Base-by-base conservation (phyloP, 2,329 filamentous ascomycete genomes). In the Calycina herbarum region DNA sequence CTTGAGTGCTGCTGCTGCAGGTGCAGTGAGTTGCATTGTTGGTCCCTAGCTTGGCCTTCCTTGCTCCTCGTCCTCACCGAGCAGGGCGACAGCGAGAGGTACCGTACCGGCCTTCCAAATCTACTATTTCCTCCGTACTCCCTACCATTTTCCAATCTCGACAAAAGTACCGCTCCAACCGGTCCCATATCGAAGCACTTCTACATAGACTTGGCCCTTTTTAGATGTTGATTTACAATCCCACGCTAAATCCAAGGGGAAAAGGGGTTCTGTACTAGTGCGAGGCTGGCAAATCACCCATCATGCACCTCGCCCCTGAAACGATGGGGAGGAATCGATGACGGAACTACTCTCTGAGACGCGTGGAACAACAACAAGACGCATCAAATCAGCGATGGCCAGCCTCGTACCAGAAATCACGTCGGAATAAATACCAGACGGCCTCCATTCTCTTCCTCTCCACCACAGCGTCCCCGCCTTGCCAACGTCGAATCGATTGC, bases 381-480 rank as follows among this genome's bases (percentile, higher is more conserved):
- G 45, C 20, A 24, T 11, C 45, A 24, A 51, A 51, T 51, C 45
- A 51, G 45, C 45, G 24, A 24, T 20, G 45, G 20, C n/a, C 45
- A 51, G 20, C 45, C n/a, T 51, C n/a, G 45, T 51, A 51, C 20
- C 45, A 51, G n/a, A 24, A 51, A 24, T 10, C n/a, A 24, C 45
- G 20, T 51, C 45, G 45, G 45, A 51, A 51, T 51, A 51, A 51
- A 51, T 51, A 51, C 45, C 45, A 51, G 45, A 51, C 45, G 45
- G 17, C 20, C 10, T 13, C n/a, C n/a, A 8, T 5, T 24, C 3
- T 10, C n/a, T 24, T 51, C 20, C 45, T 15, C 45, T 51, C 45
- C 45, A 51, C 45, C n/a, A 20, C 45, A 51, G 45, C 45, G 10
- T 24, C 42, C 7, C 15, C 15, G 42, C 42, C 42, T 38, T 13